These are phyloP conservation scores for Kuraishia ogatae DNA, from an alignment of 805 yeast genomes.

Conservation along the genomic window DNA sequence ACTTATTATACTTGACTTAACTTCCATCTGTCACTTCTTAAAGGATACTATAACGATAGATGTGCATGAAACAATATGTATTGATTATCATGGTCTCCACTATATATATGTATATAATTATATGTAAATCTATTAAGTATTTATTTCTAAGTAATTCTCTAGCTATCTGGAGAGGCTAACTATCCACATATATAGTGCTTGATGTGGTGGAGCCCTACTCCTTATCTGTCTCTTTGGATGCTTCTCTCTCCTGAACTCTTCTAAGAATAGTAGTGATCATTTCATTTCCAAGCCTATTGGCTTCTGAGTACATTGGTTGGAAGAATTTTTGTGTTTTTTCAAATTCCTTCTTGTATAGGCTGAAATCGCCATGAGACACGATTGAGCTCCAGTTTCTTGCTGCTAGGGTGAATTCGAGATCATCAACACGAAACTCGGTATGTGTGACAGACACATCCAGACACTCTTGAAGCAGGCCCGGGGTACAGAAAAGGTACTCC, in stretches of 20 bases:
- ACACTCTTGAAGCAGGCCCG: constrained; percentile 73
- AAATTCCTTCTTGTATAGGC: constrained; percentile 62
- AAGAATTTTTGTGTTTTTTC: constrained; percentile 79
- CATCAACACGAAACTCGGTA: constrained; percentile 73
- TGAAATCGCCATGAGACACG: constrained; percentile 67
- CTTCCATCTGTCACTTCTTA: too few relatives aligned
- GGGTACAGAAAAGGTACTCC: constrained; percentile 82
- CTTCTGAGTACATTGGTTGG: constrained; percentile 80
- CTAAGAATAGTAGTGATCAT: constrained; percentile 76
- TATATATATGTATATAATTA: too few relatives aligned
- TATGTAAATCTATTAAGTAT: too few relatives aligned
- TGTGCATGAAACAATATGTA: too few relatives aligned
- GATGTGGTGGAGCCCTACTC: not conserved
- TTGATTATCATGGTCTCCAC: too few relatives aligned
- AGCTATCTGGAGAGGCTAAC: too few relatives aligned
- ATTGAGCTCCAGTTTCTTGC: constrained; percentile 85
- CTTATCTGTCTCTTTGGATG: not conserved
- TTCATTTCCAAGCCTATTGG: constrained; percentile 82
- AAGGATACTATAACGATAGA: too few relatives aligned
- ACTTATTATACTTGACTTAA: too few relatives aligned
- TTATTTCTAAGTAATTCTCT: too few relatives aligned
- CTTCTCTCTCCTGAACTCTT: constrained; percentile 17
- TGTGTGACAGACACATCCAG: constrained; percentile 63
- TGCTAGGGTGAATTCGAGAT: constrained; percentile 85
- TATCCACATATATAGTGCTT: too few relatives aligned